A percentile compares a stretch with the other conserved stretches of the same genome.
Conservation (phyloP, 371 early-diverging fungal genomes). For the Mucor racemosus region DNA sequence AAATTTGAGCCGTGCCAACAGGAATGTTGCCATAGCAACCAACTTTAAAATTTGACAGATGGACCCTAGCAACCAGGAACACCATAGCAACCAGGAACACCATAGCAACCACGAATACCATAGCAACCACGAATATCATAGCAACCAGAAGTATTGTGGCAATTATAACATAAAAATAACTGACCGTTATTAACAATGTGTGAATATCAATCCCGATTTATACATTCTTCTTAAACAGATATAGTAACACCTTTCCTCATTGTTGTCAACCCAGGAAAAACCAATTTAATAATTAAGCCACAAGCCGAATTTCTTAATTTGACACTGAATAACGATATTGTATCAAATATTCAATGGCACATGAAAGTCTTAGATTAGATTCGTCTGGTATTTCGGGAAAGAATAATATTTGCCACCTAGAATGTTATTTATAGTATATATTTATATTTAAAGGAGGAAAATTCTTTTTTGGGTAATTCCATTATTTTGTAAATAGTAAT, state of each 20-base stretch:
- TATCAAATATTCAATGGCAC: background rate
- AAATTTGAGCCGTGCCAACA: no score
- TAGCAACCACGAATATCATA: background rate
- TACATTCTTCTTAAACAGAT: background rate
- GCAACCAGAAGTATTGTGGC: background rate
- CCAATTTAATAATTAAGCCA: background rate
- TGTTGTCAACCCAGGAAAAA: background rate
- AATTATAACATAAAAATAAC: background rate
- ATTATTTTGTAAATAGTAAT: background rate
- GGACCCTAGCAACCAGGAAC: conserved; percentile 1
- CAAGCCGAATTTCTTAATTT: background rate
- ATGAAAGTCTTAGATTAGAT: background rate
- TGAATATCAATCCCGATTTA: background rate
- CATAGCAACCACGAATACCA: background rate
- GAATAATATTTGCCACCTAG: background rate
- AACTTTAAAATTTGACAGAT: background rate
- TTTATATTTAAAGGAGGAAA: background rate
- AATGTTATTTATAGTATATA: conserved; percentile 1
- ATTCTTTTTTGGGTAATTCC: background rate
- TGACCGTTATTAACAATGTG: background rate
- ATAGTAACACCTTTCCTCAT: background rate
- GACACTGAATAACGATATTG: background rate
- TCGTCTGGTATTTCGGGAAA: background rate
- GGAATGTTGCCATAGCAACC: background rate
- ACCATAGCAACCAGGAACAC: background rate